A percentile compares a stretch with the other conserved stretches of the same genome.
These are phyloP conservation scores for Plasmodium reichenowi DNA, from an alignment of 169 alveolate genomes.

Conservation along the genomic window DNA sequence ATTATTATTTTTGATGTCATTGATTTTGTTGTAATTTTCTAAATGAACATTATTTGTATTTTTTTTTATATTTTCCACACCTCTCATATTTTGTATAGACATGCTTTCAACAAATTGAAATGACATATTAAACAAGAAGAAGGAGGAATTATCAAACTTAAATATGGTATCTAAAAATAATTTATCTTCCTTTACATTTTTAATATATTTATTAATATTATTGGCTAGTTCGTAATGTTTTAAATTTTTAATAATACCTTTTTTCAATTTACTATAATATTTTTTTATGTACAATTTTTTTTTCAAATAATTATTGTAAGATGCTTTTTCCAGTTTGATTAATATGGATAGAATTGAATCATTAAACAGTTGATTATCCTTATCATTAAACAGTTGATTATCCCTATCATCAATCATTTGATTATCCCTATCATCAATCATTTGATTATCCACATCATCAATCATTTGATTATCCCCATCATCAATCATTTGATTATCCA, in stretches of 20 bases:
- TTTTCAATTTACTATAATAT: conserved; percentile 42
- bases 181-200: conserved; percentile 17
- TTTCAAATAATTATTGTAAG: conserved; percentile 7
- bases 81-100: too few relatives aligned
- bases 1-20: background rate
- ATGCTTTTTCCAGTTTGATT: background rate
- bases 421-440: background rate
- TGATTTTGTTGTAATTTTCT: background rate
- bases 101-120: too few relatives aligned
- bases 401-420: background rate
- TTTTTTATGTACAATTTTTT: conserved; percentile 45
- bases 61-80: background rate
- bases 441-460: background rate
- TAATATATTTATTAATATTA: conserved; percentile 27
- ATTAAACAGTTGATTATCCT: background rate
- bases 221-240: conserved; percentile 5
- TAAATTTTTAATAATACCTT: conserved; percentile 13
- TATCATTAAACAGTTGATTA: background rate
- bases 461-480: background rate
- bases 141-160: conserved; percentile 39
- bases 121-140: conserved; percentile 2
- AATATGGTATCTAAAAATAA: conserved; percentile 21
- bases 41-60: background rate
- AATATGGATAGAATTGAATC: background rate
- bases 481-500: background rate